Evolutionary conservation across 2,329 filamentous ascomycete genomes (phyloP).

Genomic region (Exophiala spinifera): DNA sequence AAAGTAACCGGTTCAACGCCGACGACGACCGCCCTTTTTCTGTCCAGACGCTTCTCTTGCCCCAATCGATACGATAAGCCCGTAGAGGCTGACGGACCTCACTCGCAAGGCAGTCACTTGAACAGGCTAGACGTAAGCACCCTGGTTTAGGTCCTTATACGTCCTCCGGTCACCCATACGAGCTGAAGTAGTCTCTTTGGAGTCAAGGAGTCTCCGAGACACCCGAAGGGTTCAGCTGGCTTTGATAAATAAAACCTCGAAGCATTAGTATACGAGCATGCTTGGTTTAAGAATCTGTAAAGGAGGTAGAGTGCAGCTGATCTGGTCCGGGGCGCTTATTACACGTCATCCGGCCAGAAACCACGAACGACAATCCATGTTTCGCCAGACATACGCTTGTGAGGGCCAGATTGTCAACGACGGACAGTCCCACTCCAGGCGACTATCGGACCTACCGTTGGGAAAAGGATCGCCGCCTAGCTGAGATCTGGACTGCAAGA

Average conservation of each 20-base stretch:
- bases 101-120: not conserved
- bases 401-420: not conserved
- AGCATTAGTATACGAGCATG: constrained; percentile 1
- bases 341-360: constrained; percentile 12
- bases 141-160: not conserved
- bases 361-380: constrained; percentile 3
- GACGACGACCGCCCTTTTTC: not conserved
- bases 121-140: not conserved
- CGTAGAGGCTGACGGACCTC: not conserved
- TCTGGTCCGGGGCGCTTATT: constrained; percentile 8
- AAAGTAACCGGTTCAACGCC: constrained; percentile 8
- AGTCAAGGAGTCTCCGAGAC: not conserved
- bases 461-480: not conserved
- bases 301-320: constrained; percentile 11
- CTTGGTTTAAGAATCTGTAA: not conserved
- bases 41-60: not conserved
- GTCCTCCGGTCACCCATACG: not conserved
- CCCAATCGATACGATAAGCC: not conserved
- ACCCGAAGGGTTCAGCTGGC: not conserved
- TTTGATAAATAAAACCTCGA: constrained; percentile 9
- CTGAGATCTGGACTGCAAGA: not conserved
- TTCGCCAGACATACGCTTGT: not conserved
- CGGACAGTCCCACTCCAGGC: not conserved
- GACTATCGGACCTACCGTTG: not conserved
- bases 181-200: not conserved